These are phyloP conservation scores for Vigna radiata DNA, from an alignment of 306 rosid species.

Conservation along the genomic window DNA sequence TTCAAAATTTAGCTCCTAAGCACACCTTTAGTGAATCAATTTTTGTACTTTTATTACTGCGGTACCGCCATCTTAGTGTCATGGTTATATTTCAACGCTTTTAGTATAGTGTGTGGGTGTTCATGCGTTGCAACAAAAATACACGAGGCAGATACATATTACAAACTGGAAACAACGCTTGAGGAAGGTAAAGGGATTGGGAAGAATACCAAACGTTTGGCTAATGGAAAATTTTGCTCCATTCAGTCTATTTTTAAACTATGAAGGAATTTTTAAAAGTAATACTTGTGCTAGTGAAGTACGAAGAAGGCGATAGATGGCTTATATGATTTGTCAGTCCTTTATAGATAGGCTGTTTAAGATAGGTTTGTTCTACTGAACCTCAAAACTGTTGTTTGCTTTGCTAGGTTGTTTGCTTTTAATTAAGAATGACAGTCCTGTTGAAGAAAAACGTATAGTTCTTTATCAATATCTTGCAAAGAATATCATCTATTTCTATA, in stretches of 20 bases:
- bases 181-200: slow-evolving; percentile 8
- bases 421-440: background rate
- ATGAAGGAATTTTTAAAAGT: background rate
- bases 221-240: background rate
- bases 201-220: background rate
- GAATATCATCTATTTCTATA: slow-evolving; percentile 18
- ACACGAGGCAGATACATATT: background rate
- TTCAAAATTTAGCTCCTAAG: background rate
- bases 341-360: background rate
- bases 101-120: background rate
- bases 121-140: background rate
- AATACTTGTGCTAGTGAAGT: background rate
- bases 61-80: background rate
- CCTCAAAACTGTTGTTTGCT: slow-evolving; percentile 12
- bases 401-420: slow-evolving; percentile 20
- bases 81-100: slow-evolving; percentile 1
- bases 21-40: background rate
- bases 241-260: background rate
- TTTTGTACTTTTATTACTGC: background rate
- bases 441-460: slow-evolving; percentile 5
- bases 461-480: background rate
- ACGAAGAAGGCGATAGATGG: background rate
- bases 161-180: background rate
- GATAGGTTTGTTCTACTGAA: slow-evolving; percentile 7
- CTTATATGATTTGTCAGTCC: background rate